phyloP scores from a whole-genome alignment of 2,329 filamentous ascomycete species.

The Fusarium sp. region DNA sequence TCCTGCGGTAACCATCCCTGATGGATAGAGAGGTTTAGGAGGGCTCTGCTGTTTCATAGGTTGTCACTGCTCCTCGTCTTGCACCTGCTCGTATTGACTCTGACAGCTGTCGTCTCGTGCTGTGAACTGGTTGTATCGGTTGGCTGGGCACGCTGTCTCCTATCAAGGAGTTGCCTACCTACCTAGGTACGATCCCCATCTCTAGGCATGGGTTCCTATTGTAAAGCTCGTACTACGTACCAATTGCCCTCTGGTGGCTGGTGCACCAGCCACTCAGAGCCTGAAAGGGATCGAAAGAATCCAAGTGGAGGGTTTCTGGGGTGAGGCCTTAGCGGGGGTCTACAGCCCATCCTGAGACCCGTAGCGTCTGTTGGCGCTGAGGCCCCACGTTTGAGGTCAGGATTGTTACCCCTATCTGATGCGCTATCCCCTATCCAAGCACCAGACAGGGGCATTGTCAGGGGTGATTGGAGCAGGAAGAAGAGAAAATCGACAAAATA shows the following conservation, averaged over 20 bases:
- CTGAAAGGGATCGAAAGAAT: slow-evolving; percentile 1
- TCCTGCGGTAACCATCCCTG: slow-evolving; percentile 16
- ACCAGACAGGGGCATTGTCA: slow-evolving; percentile 37
- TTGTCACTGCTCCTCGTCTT: slow-evolving; percentile 21
- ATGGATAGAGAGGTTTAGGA: slow-evolving; percentile 20
- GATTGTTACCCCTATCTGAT: slow-evolving; percentile 40
- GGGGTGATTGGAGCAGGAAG: slow-evolving; percentile 27
- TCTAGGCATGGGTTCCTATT: slow-evolving; percentile 23
- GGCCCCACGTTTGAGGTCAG: slow-evolving; percentile 23
- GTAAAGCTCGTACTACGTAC: slow-evolving; percentile 28
- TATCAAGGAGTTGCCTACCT: slow-evolving; percentile 17
- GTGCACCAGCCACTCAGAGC: slow-evolving; percentile 13
- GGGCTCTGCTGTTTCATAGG: slow-evolving; percentile 39
- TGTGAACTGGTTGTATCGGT: slow-evolving; percentile 3
- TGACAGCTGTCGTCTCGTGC: slow-evolving; percentile 30
- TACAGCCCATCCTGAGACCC: slow-evolving; percentile 13
- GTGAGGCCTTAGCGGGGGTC: slow-evolving; percentile 9
- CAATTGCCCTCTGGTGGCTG: slow-evolving; percentile 20
- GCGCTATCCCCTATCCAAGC: slow-evolving; percentile 40
- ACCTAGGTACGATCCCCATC: slow-evolving; percentile 7
- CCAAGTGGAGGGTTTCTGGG: slow-evolving; percentile 8
- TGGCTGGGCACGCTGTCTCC: slow-evolving; percentile 11
- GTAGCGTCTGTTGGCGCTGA: slow-evolving; percentile 28
- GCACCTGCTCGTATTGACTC: slow-evolving; percentile 16
- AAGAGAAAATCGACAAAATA: slow-evolving; percentile 11